A percentile compares a stretch with the other conserved stretches of the same genome.
phyloP scores from a whole-genome alignment of 169 alveolate genomes.

The Plasmodium fragile region DNA sequence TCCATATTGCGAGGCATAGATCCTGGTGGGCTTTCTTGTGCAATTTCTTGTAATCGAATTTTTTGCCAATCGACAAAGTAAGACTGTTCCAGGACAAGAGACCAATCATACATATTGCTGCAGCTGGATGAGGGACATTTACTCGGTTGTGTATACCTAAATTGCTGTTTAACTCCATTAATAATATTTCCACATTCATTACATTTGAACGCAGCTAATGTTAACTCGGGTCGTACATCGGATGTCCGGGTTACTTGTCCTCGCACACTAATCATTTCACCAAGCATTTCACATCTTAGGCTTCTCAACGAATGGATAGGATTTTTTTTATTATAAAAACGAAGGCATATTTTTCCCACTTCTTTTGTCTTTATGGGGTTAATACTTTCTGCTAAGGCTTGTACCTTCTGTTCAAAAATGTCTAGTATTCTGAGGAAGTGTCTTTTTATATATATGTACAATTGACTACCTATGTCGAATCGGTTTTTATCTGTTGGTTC shows the following conservation, averaged over 20 bases:
- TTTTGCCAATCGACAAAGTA: constrained; percentile 96
- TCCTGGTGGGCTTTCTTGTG: constrained; percentile 96
- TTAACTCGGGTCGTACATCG: constrained; percentile 97
- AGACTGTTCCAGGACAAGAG: constrained; percentile 90
- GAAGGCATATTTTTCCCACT: constrained; percentile 79
- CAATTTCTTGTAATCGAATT: constrained; percentile 93
- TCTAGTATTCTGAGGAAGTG: constrained; percentile 85
- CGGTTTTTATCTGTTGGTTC: constrained; percentile 78
- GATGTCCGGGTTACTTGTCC: constrained; percentile 98
- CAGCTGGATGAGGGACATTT: constrained; percentile 87
- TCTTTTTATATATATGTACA: constrained; percentile 82
- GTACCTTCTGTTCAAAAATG: constrained; percentile 83
- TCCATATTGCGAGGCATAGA: constrained; percentile 98
- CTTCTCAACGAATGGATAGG: constrained; percentile 79
- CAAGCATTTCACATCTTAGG: constrained; percentile 91
- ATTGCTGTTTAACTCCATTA: constrained; percentile 94
- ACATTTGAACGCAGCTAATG: constrained; percentile 94
- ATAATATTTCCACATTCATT: constrained; percentile 92
- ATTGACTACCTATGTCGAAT: constrained; percentile 81
- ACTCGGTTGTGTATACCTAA: constrained; percentile 92
- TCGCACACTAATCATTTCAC: constrained; percentile 92
- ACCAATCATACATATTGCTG: constrained; percentile 93
- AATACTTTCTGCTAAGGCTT: constrained; percentile 78
- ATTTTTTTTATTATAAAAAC: constrained; percentile 81
- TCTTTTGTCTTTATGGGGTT: constrained; percentile 79